Evolutionary conservation across 2,329 filamentous ascomycete genomes (phyloP).

Genomic region (Clonostachys sp.): DNA sequence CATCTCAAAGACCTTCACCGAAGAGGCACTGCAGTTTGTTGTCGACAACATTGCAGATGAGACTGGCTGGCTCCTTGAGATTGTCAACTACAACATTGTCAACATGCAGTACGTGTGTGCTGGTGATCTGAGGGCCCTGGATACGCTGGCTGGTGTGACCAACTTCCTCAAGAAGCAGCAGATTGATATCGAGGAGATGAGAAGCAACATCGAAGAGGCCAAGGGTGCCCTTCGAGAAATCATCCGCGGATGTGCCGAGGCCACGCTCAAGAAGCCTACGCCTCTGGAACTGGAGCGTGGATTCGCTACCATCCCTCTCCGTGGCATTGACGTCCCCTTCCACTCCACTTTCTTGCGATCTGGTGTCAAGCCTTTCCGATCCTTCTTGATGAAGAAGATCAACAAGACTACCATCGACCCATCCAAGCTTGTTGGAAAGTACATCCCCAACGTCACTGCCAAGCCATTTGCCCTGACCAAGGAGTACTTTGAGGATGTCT

Average conservation of each 20-base stretch:
- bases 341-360: slow-evolving; percentile 97
- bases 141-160: slow-evolving; percentile 72
- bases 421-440: slow-evolving; percentile 94
- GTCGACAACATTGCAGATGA: slow-evolving; percentile 92
- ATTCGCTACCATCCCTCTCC: slow-evolving; percentile 93
- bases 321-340: slow-evolving; percentile 98
- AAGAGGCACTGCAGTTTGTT: slow-evolving; percentile 93
- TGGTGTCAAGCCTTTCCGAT: slow-evolving; percentile 97
- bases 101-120: slow-evolving; percentile 74
- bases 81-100: slow-evolving; percentile 91
- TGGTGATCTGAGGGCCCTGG: slow-evolving; percentile 66
- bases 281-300: slow-evolving; percentile 90
- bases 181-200: slow-evolving; percentile 92
- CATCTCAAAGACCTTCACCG: slow-evolving; percentile 98
- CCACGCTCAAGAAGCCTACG: slow-evolving; percentile 82
- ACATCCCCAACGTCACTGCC: slow-evolving; percentile 98
- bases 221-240: slow-evolving; percentile 88
- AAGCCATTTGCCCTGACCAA: slow-evolving; percentile 92
- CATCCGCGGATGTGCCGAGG: slow-evolving; percentile 80
- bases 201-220: slow-evolving; percentile 85
- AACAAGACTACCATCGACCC: slow-evolving; percentile 99
- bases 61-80: slow-evolving; percentile 93
- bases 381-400: slow-evolving; percentile 99
- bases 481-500: slow-evolving; percentile 99
- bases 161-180: slow-evolving; percentile 97